These are phyloP conservation scores for Macrophomina pseudophaseolina DNA, from an alignment of 2,329 filamentous ascomycete genomes.

Conservation along the genomic window DNA sequence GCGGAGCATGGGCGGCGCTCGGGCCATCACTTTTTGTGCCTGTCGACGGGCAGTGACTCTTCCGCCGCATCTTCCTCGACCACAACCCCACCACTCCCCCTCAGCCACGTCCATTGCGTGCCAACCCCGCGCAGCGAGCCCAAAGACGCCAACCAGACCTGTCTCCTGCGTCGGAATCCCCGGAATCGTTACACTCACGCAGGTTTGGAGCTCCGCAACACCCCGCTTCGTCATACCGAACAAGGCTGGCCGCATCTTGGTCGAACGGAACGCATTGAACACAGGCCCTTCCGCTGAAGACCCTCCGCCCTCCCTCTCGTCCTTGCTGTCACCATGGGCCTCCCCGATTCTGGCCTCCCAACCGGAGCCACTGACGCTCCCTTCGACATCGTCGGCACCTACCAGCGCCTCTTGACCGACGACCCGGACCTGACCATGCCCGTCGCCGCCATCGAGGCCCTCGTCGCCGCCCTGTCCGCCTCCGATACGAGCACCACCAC, in stretches of 20 bases:
- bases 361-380: constrained; percentile 26
- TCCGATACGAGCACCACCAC: constrained; percentile 84
- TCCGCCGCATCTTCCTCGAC: background rate
- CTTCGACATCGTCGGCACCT: constrained; percentile 67
- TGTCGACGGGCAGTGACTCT: constrained; percentile 22
- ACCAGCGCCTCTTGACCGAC: constrained; percentile 65
- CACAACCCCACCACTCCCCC: background rate
- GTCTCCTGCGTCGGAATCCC: background rate
- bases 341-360: background rate
- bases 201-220: background rate
- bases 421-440: constrained; percentile 93
- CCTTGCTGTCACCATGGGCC: constrained; percentile 10
- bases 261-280: background rate
- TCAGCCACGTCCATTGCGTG: background rate
- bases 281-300: background rate
- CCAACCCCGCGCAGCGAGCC: background rate
- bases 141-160: too few species aligned
- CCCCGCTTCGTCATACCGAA: constrained; percentile 8
- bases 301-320: background rate
- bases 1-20: background rate
- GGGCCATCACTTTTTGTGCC: constrained; percentile 17
- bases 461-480: constrained; percentile 83
- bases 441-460: constrained; percentile 88
- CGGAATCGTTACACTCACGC: background rate
- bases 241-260: background rate